A percentile compares a stretch with the other conserved stretches of the same genome.
Evolutionary conservation across 2,329 filamentous ascomycete species (phyloP).

Genomic region (Lachnum nothofagi): DNA sequence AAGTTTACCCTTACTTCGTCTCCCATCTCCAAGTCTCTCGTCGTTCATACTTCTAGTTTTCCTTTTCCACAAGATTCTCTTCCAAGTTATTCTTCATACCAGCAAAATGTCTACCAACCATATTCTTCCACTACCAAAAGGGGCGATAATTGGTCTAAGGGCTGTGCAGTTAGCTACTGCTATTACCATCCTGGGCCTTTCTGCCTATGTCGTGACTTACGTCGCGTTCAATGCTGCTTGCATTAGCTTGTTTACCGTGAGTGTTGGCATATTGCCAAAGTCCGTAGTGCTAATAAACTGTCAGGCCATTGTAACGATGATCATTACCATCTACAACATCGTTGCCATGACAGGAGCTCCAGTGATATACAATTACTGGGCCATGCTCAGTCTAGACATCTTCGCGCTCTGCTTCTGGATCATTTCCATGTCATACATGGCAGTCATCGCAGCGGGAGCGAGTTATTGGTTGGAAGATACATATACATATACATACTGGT

Average conservation of each 20-base stretch:
- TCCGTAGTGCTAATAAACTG: constrained; percentile 1
- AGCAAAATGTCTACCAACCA: constrained; percentile 1
- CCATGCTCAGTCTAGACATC: constrained; percentile 46
- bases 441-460: constrained; percentile 13
- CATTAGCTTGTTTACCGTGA: constrained; percentile 36
- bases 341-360: constrained; percentile 31
- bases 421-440: constrained; percentile 18
- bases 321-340: constrained; percentile 42
- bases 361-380: constrained; percentile 50
- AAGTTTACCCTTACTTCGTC: background rate
- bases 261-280: constrained; percentile 21
- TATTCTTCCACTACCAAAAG: constrained; percentile 1
- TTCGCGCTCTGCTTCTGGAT: constrained; percentile 51
- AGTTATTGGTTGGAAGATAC: background rate
- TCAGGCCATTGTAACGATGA: constrained; percentile 39
- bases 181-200: constrained; percentile 43
- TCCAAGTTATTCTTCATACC: background rate
- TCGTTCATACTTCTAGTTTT: background rate
- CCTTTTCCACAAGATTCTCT: background rate
- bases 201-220: constrained; percentile 40
- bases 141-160: constrained; percentile 9
- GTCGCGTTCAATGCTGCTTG: constrained; percentile 28
- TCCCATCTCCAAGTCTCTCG: background rate
- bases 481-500: constrained; percentile 11
- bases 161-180: constrained; percentile 36